Percentiles rank a stretch among this genome's conserved stretches.
phyloP scores from a whole-genome alignment of 2,329 filamentous ascomycete genomes.

The Ophiostoma ulmi region DNA sequence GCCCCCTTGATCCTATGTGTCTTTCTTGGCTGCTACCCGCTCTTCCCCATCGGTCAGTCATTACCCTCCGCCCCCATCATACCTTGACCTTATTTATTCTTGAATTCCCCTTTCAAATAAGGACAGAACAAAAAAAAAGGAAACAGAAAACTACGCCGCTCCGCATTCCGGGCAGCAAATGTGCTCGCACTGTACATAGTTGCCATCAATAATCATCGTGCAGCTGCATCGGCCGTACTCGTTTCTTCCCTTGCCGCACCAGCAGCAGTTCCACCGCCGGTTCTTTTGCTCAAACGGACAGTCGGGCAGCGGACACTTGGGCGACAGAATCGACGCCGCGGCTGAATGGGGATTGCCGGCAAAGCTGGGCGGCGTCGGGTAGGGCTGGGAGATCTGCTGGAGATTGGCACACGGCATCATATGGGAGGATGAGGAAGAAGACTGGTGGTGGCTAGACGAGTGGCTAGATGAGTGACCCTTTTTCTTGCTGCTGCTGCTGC shows the following conservation, averaged over 20 bases:
- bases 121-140: no score
- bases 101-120: not conserved
- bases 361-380: slow-evolving; percentile 45
- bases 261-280: slow-evolving; percentile 52
- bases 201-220: slow-evolving; percentile 49
- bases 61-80: not conserved
- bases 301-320: slow-evolving; percentile 43
- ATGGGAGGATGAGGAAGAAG: slow-evolving; percentile 24
- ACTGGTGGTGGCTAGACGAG: slow-evolving; percentile 17
- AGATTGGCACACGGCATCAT: slow-evolving; percentile 41
- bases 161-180: slow-evolving; percentile 50
- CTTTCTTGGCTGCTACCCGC: not conserved
- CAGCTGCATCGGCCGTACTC: slow-evolving; percentile 46
- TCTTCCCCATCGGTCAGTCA: not conserved
- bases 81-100: not conserved
- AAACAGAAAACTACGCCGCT: slow-evolving; percentile 30
- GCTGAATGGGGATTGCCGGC: slow-evolving; percentile 32
- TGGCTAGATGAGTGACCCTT: slow-evolving; percentile 11
- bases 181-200: slow-evolving; percentile 48
- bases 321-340: slow-evolving; percentile 32
- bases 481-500: slow-evolving; percentile 20
- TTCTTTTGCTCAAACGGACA: slow-evolving; percentile 49
- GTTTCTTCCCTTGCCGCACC: slow-evolving; percentile 52
- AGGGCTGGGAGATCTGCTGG: slow-evolving; percentile 41
- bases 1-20: not conserved